Evolutionary conservation across 2,329 filamentous ascomycete species (phyloP).

Genomic region (Didymella sp.): DNA sequence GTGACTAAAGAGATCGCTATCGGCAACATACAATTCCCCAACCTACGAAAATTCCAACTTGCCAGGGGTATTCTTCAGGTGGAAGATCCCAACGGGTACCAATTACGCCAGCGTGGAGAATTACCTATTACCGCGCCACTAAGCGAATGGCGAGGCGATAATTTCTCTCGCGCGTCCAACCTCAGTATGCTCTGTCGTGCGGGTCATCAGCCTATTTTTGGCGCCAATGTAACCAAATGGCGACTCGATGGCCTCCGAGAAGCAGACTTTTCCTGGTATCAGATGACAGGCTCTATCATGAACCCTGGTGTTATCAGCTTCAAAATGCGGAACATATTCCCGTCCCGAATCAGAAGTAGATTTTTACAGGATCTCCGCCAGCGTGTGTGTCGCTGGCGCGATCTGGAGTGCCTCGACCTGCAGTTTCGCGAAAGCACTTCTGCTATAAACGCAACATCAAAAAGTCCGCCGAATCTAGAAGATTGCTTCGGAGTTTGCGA

Average conservation of each 20-base stretch:
- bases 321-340: not conserved
- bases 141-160: constrained; percentile 7
- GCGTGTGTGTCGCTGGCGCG: not conserved
- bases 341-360: not conserved
- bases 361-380: not conserved
- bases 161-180: not conserved
- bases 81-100: not conserved
- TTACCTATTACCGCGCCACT: constrained; percentile 2
- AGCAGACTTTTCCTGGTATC: not conserved
- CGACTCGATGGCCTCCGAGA: not conserved
- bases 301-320: not conserved
- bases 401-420: constrained; percentile 16
- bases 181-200: not conserved
- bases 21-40: not conserved
- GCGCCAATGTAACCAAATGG: not conserved
- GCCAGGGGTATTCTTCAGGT: not conserved
- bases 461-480: not conserved
- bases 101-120: not conserved
- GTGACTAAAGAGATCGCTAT: not conserved
- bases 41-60: not conserved
- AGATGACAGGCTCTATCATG: too few species aligned
- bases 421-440: not conserved
- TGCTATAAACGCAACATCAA: not conserved
- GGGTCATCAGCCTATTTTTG: not conserved
- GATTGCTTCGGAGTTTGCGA: not conserved